These are phyloP conservation scores for Ophiostoma ulmi DNA, from an alignment of 2,329 filamentous ascomycete genomes.

Conservation along the genomic window DNA sequence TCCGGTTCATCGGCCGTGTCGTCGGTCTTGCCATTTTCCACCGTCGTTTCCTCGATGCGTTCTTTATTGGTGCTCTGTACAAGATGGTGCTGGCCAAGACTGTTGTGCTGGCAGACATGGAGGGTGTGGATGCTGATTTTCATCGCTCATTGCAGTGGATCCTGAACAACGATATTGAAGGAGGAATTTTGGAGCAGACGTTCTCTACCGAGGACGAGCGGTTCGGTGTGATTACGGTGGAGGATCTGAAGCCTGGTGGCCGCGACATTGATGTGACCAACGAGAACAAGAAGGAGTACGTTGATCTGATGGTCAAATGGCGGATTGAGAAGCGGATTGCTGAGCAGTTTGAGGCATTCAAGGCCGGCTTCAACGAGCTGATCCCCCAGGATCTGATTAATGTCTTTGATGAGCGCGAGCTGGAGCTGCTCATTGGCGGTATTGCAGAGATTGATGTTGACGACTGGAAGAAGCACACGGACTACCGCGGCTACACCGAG, in stretches of 20 bases:
- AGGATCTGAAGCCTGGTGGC: conserved; percentile 87
- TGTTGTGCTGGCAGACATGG: conserved; percentile 90
- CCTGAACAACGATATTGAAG: conserved; percentile 91
- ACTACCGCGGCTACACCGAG: conserved; percentile 97
- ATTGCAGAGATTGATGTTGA: conserved; percentile 99
- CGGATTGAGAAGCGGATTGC: conserved; percentile 97
- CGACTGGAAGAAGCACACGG: conserved; percentile 99
- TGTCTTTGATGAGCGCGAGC: conserved; percentile 95
- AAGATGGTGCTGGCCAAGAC: conserved; percentile 98
- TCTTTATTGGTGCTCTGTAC: conserved; percentile 98
- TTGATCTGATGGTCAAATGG: conserved; percentile 98
- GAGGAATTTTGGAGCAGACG: conserved; percentile 87
- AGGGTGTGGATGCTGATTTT: conserved; percentile 97
- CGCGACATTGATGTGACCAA: conserved; percentile 94
- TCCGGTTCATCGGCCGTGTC: conserved; percentile 98
- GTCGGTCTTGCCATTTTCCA: conserved; percentile 98
- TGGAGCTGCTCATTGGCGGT: conserved; percentile 93
- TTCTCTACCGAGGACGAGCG: conserved; percentile 97
- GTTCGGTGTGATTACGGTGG: conserved; percentile 88
- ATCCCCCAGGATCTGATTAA: conserved; percentile 96
- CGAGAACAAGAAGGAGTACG: conserved; percentile 98
- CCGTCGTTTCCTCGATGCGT: conserved; percentile 91
- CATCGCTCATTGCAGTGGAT: conserved; percentile 96
- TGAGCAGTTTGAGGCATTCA: conserved; percentile 97
- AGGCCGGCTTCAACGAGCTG: conserved; percentile 93